Evolutionary conservation across 176 grass and related monocot genomes (phyloP).

Genomic region (Zizania latifolia): DNA sequence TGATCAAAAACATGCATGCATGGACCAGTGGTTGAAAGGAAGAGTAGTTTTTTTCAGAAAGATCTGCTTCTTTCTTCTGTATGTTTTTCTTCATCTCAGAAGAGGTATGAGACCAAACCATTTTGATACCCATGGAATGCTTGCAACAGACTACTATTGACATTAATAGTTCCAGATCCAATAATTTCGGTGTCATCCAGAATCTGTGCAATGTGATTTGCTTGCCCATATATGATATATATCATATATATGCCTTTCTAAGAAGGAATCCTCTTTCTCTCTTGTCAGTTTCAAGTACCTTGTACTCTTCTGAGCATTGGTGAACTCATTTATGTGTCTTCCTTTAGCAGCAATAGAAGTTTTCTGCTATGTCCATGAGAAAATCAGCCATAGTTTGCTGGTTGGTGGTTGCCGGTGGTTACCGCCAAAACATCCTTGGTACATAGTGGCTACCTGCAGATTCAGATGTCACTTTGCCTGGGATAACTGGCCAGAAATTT

Average conservation of each 20-base stretch:
- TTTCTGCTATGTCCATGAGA: not conserved
- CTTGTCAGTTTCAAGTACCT: not conserved
- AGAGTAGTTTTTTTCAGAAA: not conserved
- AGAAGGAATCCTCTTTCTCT: not conserved
- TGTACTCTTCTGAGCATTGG: not conserved
- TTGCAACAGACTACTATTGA: not conserved
- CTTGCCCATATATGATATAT: not conserved
- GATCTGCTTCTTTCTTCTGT: slow-evolving; percentile 24
- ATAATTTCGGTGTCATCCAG: slow-evolving; percentile 4
- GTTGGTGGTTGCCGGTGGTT: not conserved
- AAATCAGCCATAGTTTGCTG: not conserved
- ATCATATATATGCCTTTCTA: not conserved
- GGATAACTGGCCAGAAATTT: not conserved
- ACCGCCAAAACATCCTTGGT: not conserved
- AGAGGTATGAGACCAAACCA: not conserved
- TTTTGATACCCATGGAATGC: not conserved
- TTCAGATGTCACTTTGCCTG: not conserved
- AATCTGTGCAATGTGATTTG: not conserved
- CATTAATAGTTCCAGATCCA: not conserved
- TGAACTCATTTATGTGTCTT: no score
- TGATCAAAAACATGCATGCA: slow-evolving; percentile 18
- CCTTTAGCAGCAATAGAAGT: not conserved
- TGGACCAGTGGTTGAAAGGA: not conserved
- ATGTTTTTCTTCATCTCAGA: not conserved
- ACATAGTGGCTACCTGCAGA: not conserved